A percentile compares a stretch with the other conserved stretches of the same genome.
phyloP scores from a whole-genome alignment of 2,329 filamentous ascomycete genomes.

The Curvularia sp. region DNA sequence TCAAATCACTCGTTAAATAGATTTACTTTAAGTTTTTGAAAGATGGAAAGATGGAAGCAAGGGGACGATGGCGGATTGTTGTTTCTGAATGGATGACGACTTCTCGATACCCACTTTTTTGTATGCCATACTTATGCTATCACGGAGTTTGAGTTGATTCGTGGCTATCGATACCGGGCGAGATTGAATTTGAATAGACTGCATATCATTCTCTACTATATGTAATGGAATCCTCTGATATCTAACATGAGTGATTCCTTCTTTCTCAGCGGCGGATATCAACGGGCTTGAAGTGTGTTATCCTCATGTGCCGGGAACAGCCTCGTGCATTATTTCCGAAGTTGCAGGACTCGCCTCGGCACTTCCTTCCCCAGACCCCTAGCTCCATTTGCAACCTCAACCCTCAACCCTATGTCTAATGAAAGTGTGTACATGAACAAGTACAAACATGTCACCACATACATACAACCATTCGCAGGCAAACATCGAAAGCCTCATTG shows the following conservation, averaged over 20 bases:
- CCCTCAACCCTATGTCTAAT: not conserved
- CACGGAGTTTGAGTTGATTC: not conserved
- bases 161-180: not conserved
- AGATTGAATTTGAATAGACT: not conserved
- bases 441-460: conserved; percentile 3
- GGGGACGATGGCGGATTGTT: not conserved
- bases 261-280: not conserved
- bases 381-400: not conserved
- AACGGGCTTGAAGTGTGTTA: not conserved
- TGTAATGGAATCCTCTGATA: not conserved
- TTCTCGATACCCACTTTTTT: conserved; percentile 9
- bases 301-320: not conserved
- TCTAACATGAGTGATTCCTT: not conserved
- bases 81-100: not conserved
- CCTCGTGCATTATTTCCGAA: not conserved
- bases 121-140: not conserved
- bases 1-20: not conserved
- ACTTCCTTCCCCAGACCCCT: not conserved
- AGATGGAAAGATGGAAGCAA: not conserved
- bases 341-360: not conserved
- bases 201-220: not conserved
- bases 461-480: conserved; percentile 24
- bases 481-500: conserved; percentile 20
- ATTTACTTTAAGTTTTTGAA: not conserved
- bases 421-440: not conserved